Conservation (phyloP, 306 rosid species). For the Prosopis cineraria region DNA sequence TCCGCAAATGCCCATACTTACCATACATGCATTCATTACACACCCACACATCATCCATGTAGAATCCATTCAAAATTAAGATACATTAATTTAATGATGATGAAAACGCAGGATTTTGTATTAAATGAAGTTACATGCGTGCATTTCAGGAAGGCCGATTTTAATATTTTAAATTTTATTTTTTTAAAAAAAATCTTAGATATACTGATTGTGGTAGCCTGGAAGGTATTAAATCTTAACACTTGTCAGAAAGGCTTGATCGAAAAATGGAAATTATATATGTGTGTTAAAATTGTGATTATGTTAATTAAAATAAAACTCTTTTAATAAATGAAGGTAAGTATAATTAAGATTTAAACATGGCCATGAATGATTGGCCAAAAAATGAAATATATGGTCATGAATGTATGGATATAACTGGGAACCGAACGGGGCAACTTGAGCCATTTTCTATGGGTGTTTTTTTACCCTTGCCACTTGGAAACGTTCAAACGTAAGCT, state of each 20-base stretch:
- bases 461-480: neutral
- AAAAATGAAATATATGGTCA: too few species aligned
- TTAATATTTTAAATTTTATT: too few species aligned
- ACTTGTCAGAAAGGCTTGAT: too few species aligned
- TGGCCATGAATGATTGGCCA: neutral
- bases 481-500: neutral
- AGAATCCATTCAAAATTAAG: neutral
- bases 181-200: too few species aligned
- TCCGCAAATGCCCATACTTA: conserved; percentile 42
- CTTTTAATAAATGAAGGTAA: too few species aligned
- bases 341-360: neutral
- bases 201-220: too few species aligned
- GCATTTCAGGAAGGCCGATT: too few species aligned
- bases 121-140: neutral
- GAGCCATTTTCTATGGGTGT: neutral
- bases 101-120: conserved; percentile 17
- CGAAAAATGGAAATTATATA: too few species aligned
- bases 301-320: too few species aligned
- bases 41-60: conserved; percentile 14
- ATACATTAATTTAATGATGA: too few species aligned
- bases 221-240: too few species aligned
- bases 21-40: neutral
- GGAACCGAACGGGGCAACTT: neutral
- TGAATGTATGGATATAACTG: neutral
- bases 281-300: too few species aligned